phyloP scores from a whole-genome alignment of 345 rosid genomes.

The Cardamine occulta region DNA sequence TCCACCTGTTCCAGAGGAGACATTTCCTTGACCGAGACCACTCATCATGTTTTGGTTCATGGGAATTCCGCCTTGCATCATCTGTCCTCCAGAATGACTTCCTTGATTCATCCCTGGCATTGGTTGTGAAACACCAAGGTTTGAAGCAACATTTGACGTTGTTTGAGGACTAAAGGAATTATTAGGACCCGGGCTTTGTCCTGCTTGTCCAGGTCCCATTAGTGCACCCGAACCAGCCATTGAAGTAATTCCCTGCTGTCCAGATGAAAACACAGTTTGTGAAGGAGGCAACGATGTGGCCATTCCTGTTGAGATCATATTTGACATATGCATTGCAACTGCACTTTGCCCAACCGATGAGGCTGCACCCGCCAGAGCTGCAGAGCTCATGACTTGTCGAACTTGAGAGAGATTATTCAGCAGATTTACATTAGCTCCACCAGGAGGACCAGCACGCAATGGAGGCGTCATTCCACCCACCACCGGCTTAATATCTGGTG shows the following conservation, averaged over 20 bases:
- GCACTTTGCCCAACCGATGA: conserved; percentile 84
- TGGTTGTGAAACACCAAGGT: conserved; percentile 77
- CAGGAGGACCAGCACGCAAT: conserved; percentile 69
- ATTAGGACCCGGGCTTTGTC: conserved; percentile 60
- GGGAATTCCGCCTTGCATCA: conserved; percentile 79
- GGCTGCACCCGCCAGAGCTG: conserved; percentile 84
- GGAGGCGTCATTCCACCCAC: conserved; percentile 72
- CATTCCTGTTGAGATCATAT: conserved; percentile 94
- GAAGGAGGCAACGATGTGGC: conserved; percentile 74
- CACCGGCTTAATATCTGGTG: conserved; percentile 84
- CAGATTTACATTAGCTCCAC: conserved; percentile 87
- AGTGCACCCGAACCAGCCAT: conserved; percentile 68
- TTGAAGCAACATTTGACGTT: conserved; percentile 65
- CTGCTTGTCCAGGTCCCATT: conserved; percentile 65
- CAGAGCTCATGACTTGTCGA: conserved; percentile 84
- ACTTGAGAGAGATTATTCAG: conserved; percentile 91
- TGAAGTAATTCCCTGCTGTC: conserved; percentile 73
- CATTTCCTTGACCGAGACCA: conserved; percentile 68
- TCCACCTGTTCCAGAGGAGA: conserved; percentile 71
- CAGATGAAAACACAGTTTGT: conserved; percentile 77
- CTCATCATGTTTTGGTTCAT: conserved; percentile 77
- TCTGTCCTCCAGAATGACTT: conserved; percentile 72
- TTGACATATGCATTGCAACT: conserved; percentile 93
- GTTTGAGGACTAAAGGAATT: conserved; percentile 51
- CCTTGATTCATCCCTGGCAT: conserved; percentile 85